Base-by-base conservation (phyloP, 495 filamentous ascomycete genomes). In the Penicillium dipodomyicola region DNA sequence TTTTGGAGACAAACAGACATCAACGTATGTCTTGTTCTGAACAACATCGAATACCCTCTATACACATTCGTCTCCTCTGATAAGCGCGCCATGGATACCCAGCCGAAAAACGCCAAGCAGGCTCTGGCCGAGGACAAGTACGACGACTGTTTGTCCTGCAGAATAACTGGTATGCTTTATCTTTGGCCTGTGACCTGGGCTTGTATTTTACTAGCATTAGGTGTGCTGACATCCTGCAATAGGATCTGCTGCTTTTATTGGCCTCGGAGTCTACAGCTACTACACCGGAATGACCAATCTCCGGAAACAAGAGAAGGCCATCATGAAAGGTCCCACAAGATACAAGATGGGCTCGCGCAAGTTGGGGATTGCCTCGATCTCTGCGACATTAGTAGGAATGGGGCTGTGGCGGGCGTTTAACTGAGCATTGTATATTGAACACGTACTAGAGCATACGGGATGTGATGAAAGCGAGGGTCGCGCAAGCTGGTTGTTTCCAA, bases 181-280 rank as follows among this genome's bases (percentile, higher is more conserved):
- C 42, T 45, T 61, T 27, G 47, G 42, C 25, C 27, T 32, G 1
- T 19, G 7, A 22, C 9, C 5, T 15, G 32, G 15, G 4, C 3
- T 39, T 12, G 22, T 52, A 37, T n/a, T 6, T n/a, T 6, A 12
- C 35, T 14, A 37, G 14, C 1, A 37, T 32, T 14, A 27, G 23
- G 0, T 5, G 32, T 57, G 25, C 50, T 65, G 43, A 70, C 58
- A 27, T 23, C 5, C 4, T 44, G 17, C 20, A 35, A 30, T 57
- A 95, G 93, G 93, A 19, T 85, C 86, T 51, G 82, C 85, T 32
- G 92, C 89, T 15, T 96, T 97, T 60, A 77, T 94, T 43, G 92
- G 92, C n/a, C 85, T 97, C 46, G 93, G 90, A 14, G 83, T 82
- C 6, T 97, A 96, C 77, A 92, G 84, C 66, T 96, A 93, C 72